These are phyloP conservation scores for Vaccinium corymbosum DNA, from an alignment of 148 eudicot species.

Conservation along the genomic window DNA sequence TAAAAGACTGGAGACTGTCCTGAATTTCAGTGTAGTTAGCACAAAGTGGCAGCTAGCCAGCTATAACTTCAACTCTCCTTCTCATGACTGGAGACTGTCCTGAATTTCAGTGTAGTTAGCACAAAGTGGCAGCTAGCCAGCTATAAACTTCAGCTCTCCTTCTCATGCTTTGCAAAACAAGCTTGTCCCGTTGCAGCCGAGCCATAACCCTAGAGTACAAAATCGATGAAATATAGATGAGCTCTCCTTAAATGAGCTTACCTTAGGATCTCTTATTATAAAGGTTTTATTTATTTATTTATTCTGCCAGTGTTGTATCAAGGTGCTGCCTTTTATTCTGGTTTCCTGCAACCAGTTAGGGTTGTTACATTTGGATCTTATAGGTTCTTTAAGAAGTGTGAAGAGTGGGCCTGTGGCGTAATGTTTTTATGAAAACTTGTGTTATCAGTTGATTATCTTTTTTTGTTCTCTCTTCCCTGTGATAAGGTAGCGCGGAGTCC, in stretches of 20 bases:
- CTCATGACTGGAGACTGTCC: neutral
- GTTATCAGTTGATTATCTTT: neutral
- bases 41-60: too few species aligned
- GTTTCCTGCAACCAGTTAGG: neutral
- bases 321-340: neutral
- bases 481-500: neutral
- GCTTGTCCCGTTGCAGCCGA: neutral
- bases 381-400: neutral
- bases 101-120: too few species aligned
- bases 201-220: neutral
- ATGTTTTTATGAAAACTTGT: neutral
- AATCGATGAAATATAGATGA: neutral
- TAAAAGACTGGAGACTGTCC: neutral
- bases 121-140: neutral
- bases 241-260: neutral
- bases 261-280: neutral
- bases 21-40: too few species aligned
- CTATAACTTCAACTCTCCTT: neutral
- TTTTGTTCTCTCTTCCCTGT: neutral
- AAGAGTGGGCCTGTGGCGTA: neutral
- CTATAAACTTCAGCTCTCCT: neutral
- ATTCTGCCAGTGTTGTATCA: neutral
- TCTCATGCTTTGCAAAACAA: neutral
- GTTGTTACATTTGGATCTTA: neutral
- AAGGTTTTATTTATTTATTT: neutral